These are phyloP conservation scores for Cladosporium sp. DNA, from an alignment of 2,329 filamentous ascomycete genomes.

Conservation along the genomic window DNA sequence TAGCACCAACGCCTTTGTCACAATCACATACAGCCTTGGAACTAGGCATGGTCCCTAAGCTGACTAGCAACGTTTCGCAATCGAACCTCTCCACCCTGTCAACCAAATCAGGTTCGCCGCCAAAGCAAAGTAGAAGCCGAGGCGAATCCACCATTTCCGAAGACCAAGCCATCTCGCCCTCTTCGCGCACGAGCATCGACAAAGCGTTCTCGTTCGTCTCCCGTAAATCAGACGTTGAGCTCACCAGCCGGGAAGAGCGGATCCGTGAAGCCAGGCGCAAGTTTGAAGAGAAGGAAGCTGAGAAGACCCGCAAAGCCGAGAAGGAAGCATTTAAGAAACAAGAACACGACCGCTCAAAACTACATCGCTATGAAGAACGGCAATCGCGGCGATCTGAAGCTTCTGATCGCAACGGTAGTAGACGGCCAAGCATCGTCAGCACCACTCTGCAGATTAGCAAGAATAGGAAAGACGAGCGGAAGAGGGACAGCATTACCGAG, in stretches of 20 bases:
- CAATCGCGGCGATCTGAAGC: conserved; percentile 46
- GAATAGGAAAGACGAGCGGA: conserved; percentile 27
- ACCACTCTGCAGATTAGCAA: background rate
- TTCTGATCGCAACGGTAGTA: conserved; percentile 16
- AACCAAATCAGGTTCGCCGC: conserved; percentile 32
- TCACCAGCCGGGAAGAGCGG: conserved; percentile 56
- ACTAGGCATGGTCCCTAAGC: conserved; percentile 47
- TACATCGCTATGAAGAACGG: conserved; percentile 46
- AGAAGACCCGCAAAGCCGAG: conserved; percentile 57
- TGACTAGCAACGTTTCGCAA: conserved; percentile 53
- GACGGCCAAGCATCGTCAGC: conserved; percentile 8
- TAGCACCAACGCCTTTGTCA: conserved; percentile 35
- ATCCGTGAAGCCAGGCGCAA: conserved; percentile 59
- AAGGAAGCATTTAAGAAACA: conserved; percentile 53
- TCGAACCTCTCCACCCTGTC: conserved; percentile 53
- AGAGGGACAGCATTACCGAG: conserved; percentile 26
- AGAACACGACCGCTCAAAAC: conserved; percentile 48
- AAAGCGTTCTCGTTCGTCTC: conserved; percentile 55
- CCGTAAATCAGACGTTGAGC: conserved; percentile 51
- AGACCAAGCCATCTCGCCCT: conserved; percentile 53
- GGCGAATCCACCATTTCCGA: conserved; percentile 45
- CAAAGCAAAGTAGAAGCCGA: conserved; percentile 43
- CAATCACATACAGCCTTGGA: conserved; percentile 39
- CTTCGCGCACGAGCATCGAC: conserved; percentile 59
- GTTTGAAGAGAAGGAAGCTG: conserved; percentile 61